These are phyloP conservation scores for Phialocephala sp. DNA, from an alignment of 2,329 filamentous ascomycete genomes.

Conservation along the genomic window DNA sequence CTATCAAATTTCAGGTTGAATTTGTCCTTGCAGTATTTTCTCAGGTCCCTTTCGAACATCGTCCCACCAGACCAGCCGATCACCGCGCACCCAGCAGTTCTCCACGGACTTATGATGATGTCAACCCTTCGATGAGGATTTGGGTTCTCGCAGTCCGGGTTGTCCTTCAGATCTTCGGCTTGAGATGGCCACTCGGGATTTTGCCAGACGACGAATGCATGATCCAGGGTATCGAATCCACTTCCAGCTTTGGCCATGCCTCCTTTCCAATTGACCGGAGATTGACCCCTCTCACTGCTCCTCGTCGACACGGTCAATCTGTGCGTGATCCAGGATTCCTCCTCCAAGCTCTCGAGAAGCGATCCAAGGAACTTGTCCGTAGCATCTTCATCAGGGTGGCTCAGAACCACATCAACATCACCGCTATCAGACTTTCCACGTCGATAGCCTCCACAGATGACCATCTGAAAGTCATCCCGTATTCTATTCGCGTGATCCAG, in stretches of 20 bases:
- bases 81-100: slow-evolving; percentile 85
- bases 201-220: slow-evolving; percentile 93
- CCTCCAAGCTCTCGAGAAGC: slow-evolving; percentile 75
- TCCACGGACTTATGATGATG: slow-evolving; percentile 90
- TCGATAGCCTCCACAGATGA: slow-evolving; percentile 71
- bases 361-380: slow-evolving; percentile 74
- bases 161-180: slow-evolving; percentile 39
- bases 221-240: slow-evolving; percentile 89
- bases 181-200: slow-evolving; percentile 59
- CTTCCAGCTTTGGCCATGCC: slow-evolving; percentile 46
- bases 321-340: slow-evolving; percentile 76
- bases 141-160: slow-evolving; percentile 59
- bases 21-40: slow-evolving; percentile 76
- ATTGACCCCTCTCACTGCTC: slow-evolving; percentile 75
- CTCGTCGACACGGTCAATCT: slow-evolving; percentile 73
- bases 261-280: slow-evolving; percentile 59
- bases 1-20: slow-evolving; percentile 87
- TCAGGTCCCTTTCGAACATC: slow-evolving; percentile 86
- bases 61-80: slow-evolving; percentile 88
- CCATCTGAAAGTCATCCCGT: slow-evolving; percentile 60
- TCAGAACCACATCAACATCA: slow-evolving; percentile 87
- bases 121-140: slow-evolving; percentile 86
- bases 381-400: slow-evolving; percentile 72
- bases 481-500: slow-evolving; percentile 70
- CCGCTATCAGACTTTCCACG: slow-evolving; percentile 69